These are phyloP conservation scores for Phoenix dactylifera DNA, from an alignment of 176 grass and related monocot genomes.

Conservation along the genomic window DNA sequence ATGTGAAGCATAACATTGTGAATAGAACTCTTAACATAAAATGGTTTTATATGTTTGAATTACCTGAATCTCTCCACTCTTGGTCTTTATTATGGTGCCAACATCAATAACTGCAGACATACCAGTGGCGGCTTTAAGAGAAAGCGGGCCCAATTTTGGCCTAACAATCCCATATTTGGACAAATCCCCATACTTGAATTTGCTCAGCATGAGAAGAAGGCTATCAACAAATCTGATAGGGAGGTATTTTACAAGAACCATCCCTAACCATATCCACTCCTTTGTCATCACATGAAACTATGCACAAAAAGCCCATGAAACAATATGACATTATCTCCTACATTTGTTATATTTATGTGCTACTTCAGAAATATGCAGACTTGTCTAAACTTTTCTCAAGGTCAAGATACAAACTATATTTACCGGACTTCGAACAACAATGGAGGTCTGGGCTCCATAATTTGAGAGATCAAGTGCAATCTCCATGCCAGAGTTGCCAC, in stretches of 20 bases:
- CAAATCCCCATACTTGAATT: conserved; percentile 51
- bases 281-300: conserved; percentile 68
- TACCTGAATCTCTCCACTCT: conserved; percentile 44
- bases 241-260: conserved; percentile 36
- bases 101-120: conserved; percentile 53
- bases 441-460: neutral
- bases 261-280: conserved; percentile 48
- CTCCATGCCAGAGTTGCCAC: conserved; percentile 16
- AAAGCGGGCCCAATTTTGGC: conserved; percentile 44
- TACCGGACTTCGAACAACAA: neutral
- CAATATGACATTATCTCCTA: neutral
- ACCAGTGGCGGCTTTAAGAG: conserved; percentile 35
- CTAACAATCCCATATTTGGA: conserved; percentile 48
- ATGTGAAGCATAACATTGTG: neutral
- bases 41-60: neutral
- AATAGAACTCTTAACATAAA: too few species aligned
- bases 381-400: too few species aligned
- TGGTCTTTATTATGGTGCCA: conserved; percentile 48
- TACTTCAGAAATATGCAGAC: too few species aligned
- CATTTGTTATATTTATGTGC: too few species aligned
- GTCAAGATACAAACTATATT: too few species aligned
- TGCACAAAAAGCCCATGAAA: neutral
- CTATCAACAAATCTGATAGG: conserved; percentile 36
- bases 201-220: conserved; percentile 42
- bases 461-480: neutral